These are phyloP conservation scores for Lolium multiflorum DNA, from an alignment of 176 grass and related monocot genomes.

Conservation along the genomic window DNA sequence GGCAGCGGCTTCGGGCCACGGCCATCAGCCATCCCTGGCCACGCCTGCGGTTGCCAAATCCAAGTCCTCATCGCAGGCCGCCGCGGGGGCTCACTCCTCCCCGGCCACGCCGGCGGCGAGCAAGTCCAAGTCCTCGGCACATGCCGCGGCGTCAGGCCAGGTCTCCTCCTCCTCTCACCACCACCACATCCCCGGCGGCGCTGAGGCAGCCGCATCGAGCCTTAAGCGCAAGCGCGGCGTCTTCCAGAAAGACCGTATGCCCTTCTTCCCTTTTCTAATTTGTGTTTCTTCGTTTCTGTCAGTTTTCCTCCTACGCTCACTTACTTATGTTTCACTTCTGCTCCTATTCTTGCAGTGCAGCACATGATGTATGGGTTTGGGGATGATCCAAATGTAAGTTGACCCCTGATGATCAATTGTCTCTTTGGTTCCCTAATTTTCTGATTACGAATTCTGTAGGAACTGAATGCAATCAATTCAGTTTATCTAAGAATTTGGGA, in stretches of 20 bases:
- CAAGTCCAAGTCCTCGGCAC: constrained; percentile 46
- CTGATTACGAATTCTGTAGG: background rate
- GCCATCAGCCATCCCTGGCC: constrained; percentile 14
- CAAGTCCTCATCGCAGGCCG: constrained; percentile 18
- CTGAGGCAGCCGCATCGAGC: constrained; percentile 43
- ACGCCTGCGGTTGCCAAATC: constrained; percentile 23
- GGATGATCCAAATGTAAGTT: constrained; percentile 86
- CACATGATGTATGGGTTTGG: constrained; percentile 99
- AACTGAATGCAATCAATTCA: background rate
- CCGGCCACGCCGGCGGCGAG: constrained; percentile 18
- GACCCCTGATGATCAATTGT: background rate
- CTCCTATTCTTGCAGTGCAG: constrained; percentile 67
- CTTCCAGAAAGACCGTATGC: constrained; percentile 91
- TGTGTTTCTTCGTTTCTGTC: background rate
- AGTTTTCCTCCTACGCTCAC: background rate
- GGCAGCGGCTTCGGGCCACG: background rate
- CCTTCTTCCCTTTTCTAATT: background rate
- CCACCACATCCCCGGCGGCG: constrained; percentile 39
- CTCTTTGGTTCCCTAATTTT: constrained; percentile 29
- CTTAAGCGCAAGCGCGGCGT: constrained; percentile 94
- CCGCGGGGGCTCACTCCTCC: constrained; percentile 10
- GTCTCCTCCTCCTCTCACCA: constrained; percentile 38
- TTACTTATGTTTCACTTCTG: background rate
- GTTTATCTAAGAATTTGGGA: constrained; percentile 23
- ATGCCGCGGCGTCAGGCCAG: constrained; percentile 29